These are phyloP conservation scores for Hypoxylon sp. DNA, from an alignment of 2,329 filamentous ascomycete species.

Conservation along the genomic window DNA sequence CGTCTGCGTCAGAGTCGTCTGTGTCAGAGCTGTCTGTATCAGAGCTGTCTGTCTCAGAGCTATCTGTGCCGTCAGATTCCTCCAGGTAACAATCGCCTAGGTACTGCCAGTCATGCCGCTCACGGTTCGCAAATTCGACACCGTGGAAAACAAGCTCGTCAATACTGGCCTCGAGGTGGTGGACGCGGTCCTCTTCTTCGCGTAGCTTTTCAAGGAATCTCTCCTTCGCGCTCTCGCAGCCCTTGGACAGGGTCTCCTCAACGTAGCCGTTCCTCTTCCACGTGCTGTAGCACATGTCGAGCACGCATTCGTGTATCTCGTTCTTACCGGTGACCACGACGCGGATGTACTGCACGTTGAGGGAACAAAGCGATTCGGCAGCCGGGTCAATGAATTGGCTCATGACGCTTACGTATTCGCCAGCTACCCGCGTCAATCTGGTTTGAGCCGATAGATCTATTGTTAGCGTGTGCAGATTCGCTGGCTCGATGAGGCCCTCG, in stretches of 20 bases:
- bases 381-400: conserved; percentile 53
- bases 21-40: too few species aligned
- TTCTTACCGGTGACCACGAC: conserved; percentile 52
- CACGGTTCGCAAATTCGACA: neutral
- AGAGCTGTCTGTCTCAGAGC: too few species aligned
- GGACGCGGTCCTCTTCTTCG: neutral
- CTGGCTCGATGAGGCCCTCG: conserved; percentile 31
- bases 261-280: conserved; percentile 34
- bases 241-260: conserved; percentile 37
- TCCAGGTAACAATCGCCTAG: neutral
- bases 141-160: neutral
- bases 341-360: conserved; percentile 55
- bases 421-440: too few species aligned
- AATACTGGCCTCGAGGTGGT: neutral
- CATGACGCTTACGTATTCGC: too few species aligned
- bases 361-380: conserved; percentile 51
- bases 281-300: conserved; percentile 43
- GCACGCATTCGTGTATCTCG: conserved; percentile 31
- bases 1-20: too few species aligned
- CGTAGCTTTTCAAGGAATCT: neutral
- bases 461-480: conserved; percentile 57
- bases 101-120: neutral
- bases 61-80: neutral
- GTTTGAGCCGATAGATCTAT: too few species aligned
- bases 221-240: neutral